phyloP scores from a whole-genome alignment of 306 rosid genomes.

The Lagenaria siceraria region DNA sequence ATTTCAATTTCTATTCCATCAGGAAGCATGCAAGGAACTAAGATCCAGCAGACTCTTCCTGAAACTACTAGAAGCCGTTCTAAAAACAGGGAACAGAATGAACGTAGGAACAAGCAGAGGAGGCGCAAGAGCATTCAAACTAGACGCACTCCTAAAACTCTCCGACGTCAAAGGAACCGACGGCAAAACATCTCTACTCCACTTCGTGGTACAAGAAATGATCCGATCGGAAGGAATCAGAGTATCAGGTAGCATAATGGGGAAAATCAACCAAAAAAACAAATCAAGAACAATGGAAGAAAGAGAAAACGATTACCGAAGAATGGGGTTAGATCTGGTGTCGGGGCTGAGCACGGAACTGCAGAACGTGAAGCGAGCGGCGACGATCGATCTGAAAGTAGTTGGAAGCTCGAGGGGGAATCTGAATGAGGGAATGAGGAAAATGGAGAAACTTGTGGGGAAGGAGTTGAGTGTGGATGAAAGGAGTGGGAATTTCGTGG shows the following conservation, averaged over 20 bases:
- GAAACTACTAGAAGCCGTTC: conserved; percentile 79
- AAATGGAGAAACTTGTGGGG: conserved; percentile 24
- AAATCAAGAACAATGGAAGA: conserved; percentile 50
- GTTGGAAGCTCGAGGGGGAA: conserved; percentile 60
- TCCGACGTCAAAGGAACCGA: conserved; percentile 90
- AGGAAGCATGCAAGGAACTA: conserved; percentile 98
- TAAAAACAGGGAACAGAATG: conserved; percentile 94
- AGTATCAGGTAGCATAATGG: conserved; percentile 92
- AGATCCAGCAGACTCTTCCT: conserved; percentile 87
- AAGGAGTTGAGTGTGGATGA: conserved; percentile 34
- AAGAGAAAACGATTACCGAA: conserved; percentile 65
- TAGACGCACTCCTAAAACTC: conserved; percentile 83
- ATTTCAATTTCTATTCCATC: neutral
- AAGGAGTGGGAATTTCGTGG: conserved; percentile 24
- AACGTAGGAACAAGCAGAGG: conserved; percentile 94
- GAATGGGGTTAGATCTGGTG: conserved; percentile 82
- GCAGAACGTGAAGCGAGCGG: conserved; percentile 78
- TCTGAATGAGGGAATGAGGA: conserved; percentile 45
- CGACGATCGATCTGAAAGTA: conserved; percentile 71
- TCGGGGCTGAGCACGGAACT: conserved; percentile 80
- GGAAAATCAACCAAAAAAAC: conserved; percentile 56
- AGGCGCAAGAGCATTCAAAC: conserved; percentile 83
- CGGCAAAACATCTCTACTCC: conserved; percentile 81
- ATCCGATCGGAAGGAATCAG: conserved; percentile 64
- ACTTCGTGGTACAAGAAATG: conserved; percentile 89